Evolutionary conservation across 2,329 filamentous ascomycete genomes (phyloP).

Genomic region (Fusarium piperis): DNA sequence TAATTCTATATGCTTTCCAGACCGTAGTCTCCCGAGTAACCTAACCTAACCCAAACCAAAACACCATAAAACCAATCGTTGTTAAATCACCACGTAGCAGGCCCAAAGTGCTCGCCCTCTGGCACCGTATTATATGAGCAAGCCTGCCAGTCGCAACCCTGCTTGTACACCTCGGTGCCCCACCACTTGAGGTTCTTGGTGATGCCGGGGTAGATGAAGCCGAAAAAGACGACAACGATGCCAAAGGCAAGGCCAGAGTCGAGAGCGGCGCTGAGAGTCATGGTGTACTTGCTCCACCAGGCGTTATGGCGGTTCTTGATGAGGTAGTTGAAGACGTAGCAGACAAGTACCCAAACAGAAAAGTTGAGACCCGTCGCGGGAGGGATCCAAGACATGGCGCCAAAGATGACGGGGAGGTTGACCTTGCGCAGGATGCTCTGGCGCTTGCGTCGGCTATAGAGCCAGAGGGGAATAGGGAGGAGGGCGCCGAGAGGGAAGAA

Average conservation of each 20-base stretch:
- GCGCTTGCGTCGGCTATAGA: conserved; percentile 69
- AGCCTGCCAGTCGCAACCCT: conserved; percentile 86
- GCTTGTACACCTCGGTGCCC: conserved; percentile 87
- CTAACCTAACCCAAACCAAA: background rate
- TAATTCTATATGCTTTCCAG: conserved; percentile 35
- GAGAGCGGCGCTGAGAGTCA: conserved; percentile 85
- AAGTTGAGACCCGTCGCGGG: conserved; percentile 90
- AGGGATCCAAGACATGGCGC: conserved; percentile 85
- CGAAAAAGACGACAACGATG: conserved; percentile 86
- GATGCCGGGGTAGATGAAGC: conserved; percentile 82
- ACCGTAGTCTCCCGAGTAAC: background rate
- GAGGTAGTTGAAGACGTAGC: conserved; percentile 84
- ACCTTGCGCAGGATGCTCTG: conserved; percentile 76
- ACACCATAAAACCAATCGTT: background rate
- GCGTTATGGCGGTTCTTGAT: conserved; percentile 74
- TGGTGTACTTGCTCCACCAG: conserved; percentile 94
- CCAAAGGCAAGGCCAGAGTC: conserved; percentile 86
- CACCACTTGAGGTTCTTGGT: conserved; percentile 83
- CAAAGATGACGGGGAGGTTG: conserved; percentile 85
- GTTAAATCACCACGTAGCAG: conserved; percentile 62
- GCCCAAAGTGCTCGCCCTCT: conserved; percentile 73
- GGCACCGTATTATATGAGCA: conserved; percentile 75
- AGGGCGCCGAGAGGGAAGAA: conserved; percentile 82
- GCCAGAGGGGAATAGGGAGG: conserved; percentile 78
- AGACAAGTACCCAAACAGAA: conserved; percentile 85